Evolutionary conservation across 768 basidiomycete genomes (phyloP).

Genomic region (Kwoniella sp.): DNA sequence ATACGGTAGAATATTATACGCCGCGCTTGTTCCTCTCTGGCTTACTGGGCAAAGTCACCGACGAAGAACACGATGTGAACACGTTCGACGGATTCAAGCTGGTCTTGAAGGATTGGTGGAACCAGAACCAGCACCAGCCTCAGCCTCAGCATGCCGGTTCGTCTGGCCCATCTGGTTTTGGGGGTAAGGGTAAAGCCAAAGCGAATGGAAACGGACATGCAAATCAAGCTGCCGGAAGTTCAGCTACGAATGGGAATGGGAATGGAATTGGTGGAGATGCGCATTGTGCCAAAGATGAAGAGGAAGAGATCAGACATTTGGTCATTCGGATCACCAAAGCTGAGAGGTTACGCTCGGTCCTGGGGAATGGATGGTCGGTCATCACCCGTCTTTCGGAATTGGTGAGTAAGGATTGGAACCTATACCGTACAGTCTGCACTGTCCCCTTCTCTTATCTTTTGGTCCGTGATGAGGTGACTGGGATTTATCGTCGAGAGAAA

Average conservation of each 20-base stretch:
- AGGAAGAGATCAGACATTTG: conserved; percentile 11
- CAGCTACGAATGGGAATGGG: conserved; percentile 8
- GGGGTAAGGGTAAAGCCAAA: conserved; percentile 30
- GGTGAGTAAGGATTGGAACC: too few species aligned
- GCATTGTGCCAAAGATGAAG: too few species aligned
- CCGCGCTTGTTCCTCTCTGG: conserved; percentile 37
- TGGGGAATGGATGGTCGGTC: conserved; percentile 44
- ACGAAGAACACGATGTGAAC: conserved; percentile 19
- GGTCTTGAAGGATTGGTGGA: conserved; percentile 16
- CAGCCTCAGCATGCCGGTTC: too few species aligned
- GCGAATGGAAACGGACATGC: conserved; percentile 11
- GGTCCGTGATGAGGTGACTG: too few species aligned
- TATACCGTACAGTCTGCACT: too few species aligned
- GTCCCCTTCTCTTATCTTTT: too few species aligned
- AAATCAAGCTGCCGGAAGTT: conserved; percentile 12
- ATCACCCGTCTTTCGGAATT: conserved; percentile 48
- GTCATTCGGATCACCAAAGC: conserved; percentile 39
- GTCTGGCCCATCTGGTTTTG: background rate
- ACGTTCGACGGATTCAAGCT: conserved; percentile 39
- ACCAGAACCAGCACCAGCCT: background rate
- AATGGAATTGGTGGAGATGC: conserved; percentile 4
- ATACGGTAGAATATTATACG: conserved; percentile 36
- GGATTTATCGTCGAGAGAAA: too few species aligned
- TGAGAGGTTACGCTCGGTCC: conserved; percentile 32
- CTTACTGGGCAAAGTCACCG: conserved; percentile 26